Conservation (phyloP, 257 asterid species). For the Apocynum venetum region DNA sequence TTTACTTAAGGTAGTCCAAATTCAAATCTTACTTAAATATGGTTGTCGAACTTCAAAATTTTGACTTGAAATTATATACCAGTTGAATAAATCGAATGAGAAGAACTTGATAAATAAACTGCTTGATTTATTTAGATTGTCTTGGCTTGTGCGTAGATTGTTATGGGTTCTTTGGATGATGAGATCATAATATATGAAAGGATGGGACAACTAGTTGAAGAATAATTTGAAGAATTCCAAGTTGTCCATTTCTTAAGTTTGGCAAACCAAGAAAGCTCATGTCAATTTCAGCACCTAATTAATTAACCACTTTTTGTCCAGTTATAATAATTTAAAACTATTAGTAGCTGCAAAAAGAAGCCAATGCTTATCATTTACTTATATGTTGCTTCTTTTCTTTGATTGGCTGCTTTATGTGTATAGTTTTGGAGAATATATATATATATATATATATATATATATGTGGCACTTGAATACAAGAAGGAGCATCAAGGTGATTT, state of each 20-base stretch:
- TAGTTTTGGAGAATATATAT: neutral
- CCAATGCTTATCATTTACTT: neutral
- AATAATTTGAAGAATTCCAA: neutral
- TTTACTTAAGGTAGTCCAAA: neutral
- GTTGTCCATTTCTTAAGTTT: neutral
- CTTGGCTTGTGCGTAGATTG: too few species aligned
- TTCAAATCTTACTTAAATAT: too few species aligned
- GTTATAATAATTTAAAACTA: neutral
- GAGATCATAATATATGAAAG: neutral
- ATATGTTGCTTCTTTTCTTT: neutral
- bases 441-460: too few species aligned
- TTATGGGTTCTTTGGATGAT: neutral
- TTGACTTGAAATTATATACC: neutral
- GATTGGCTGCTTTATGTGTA: too few species aligned
- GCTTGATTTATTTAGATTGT: too few species aligned
- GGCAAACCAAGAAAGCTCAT: neutral
- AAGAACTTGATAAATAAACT: too few species aligned
- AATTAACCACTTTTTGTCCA: neutral
- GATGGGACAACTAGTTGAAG: neutral
- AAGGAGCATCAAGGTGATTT: too few species aligned
- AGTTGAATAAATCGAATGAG: too few species aligned
- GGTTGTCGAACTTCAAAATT: neutral
- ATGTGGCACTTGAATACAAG: too few species aligned
- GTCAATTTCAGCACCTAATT: slow-evolving; percentile 2
- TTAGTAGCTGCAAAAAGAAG: neutral